phyloP scores from a whole-genome alignment of 495 filamentous ascomycete species.

The Terfezia boudieri region DNA sequence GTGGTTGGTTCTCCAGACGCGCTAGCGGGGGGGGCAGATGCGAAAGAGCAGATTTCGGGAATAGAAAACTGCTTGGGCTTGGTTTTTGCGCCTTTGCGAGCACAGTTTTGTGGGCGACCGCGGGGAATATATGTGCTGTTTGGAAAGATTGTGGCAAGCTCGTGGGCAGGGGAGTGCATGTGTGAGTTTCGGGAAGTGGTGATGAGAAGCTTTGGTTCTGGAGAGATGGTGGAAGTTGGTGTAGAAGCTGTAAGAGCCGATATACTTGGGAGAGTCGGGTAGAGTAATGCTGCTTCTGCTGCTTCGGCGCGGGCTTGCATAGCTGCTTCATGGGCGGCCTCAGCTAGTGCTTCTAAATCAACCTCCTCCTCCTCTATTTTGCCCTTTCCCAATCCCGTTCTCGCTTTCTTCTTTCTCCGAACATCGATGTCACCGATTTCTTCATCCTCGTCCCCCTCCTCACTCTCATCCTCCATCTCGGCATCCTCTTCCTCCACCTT shows the following conservation, averaged over 20 bases:
- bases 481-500: conserved; percentile 22
- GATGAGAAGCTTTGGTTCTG: conserved; percentile 54
- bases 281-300: conserved; percentile 23
- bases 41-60: conserved; percentile 72
- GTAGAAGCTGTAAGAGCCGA: conserved; percentile 14
- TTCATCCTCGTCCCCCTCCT: conserved; percentile 23
- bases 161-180: conserved; percentile 56
- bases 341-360: neutral
- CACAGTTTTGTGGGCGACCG: conserved; percentile 24
- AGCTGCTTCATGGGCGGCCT: conserved; percentile 10
- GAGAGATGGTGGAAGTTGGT: conserved; percentile 21
- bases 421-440: conserved; percentile 35
- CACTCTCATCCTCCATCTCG: conserved; percentile 15
- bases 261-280: conserved; percentile 54
- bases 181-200: conserved; percentile 73
- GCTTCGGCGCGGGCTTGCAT: conserved; percentile 15
- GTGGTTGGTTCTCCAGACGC: conserved; percentile 3
- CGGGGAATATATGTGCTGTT: conserved; percentile 73
- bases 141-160: conserved; percentile 61
- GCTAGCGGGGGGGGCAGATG: conserved; percentile 32
- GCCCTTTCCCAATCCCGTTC: conserved; percentile 27
- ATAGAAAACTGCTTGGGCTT: conserved; percentile 60
- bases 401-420: conserved; percentile 51
- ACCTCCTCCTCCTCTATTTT: conserved; percentile 25
- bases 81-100: neutral